Base-by-base conservation (phyloP, 202 grass and related monocot genomes). In the Schoenoplectus tabernaemontani region DNA sequence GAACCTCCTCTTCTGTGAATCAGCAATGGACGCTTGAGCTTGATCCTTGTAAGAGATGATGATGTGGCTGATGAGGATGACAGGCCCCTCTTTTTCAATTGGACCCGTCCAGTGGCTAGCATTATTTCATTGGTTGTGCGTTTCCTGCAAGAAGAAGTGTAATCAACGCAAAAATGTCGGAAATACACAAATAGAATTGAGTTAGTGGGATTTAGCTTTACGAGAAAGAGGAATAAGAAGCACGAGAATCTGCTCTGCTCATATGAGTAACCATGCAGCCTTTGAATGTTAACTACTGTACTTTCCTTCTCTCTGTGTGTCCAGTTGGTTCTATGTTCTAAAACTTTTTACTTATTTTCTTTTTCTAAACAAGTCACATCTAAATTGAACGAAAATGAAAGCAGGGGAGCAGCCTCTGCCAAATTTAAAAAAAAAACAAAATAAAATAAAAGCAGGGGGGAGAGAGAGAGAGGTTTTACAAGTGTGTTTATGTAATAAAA, bases 1-100 rank as follows among this genome's bases (percentile, higher is more conserved):
- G 59, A 11, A 24, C 81, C 76, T 46, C 71, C 77, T 39, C 32
- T 84, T 79, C 67, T 87, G 51, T 78, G 17, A 71, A 83, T 53
- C 72, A 84, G 39, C 78, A 89, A 46, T 59, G 85, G 67, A 16
- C 82, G 76, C 75, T 86, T 90, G n/a, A 87, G 53, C 73, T 82
- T 64, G 60, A 87, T 86, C 57, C 58, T 83, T 83, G 76, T 84
- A 77, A 37, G 69, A 48, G 73, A 28, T 13, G 68, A 84, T 67
- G 84, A 82, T 15, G 87, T 57, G 39, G 59, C 64, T 34, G 90
- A 86, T 66, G 86, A 79, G 36, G 86, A 84, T 65, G 86, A 68
- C 5, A 51, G 42, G 23, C 53, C 86, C 62, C 57, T 54, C 57
- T 84, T 84, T 76, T 53, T 69, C 32, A 81, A 76, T 44, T 26